Base-by-base conservation (phyloP, 2,329 filamentous ascomycete species). In the Colletotrichum sp. region DNA sequence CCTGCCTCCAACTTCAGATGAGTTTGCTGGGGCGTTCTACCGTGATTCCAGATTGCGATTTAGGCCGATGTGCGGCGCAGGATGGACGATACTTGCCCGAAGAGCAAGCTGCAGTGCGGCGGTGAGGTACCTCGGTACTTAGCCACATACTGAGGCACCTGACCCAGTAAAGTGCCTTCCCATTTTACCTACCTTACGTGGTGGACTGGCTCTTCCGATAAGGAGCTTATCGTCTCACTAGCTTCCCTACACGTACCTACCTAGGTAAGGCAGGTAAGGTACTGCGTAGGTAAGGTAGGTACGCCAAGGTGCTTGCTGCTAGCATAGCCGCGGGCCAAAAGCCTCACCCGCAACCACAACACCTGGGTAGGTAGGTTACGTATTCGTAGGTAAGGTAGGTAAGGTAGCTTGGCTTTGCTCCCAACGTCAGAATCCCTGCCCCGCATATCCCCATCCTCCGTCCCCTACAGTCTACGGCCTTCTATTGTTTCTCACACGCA, bases 311-410 rank as follows among this genome's bases (percentile, higher is more conserved):
- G 34, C 62, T 16, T 49, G 21, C 62, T 32, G 32, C n/a, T 15
- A 32, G 70, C 73, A 30, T 64, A 76, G 55, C 39, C 63, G 69
- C 70, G 57, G 68, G 39, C 57, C 63, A 73, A 65, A 52, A 76
- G 69, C 70, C 62, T 75, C 70, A 69, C 39, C 64, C 70, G 64
- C 70, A 63, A 68, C 21, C 28, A 30, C 12, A 12, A 64, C 34
- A 26, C 30, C 21, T 18, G 36, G 24, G 39, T 44, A 44, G 36
- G 36, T 44, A 9, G 36, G 36, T 18, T 49, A 49, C 39, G 39
- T 49, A 49, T 49, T n/a, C 39, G 39, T 49, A 49, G 39, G 39
- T 49, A n/a, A 49, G 18, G 39, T 49, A 49, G 39, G 39, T 49
- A 16, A 39, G 36, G 36, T 15, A 32, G 28, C 73, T 68, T 64